These are phyloP conservation scores for Diaporthe longicolla DNA, from an alignment of 2,329 filamentous ascomycete genomes.

Conservation along the genomic window DNA sequence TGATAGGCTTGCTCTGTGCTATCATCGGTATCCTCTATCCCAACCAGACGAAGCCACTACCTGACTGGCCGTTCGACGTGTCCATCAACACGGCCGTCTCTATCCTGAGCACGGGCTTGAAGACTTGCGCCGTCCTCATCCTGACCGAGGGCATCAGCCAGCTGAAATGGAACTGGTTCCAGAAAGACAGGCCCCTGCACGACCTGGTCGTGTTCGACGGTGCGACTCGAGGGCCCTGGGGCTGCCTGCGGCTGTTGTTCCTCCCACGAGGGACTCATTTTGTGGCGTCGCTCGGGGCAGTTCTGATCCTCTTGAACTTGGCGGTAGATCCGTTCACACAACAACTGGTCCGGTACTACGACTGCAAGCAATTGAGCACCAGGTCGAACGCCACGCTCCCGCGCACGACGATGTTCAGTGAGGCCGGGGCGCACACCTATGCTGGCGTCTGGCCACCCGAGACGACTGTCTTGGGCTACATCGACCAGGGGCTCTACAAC, in stretches of 20 bases:
- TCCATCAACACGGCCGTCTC: constrained; percentile 25
- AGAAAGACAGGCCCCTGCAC: constrained; percentile 7
- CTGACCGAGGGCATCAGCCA: constrained; percentile 18
- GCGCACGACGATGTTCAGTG: neutral
- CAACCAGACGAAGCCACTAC: constrained; percentile 20
- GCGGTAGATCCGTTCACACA: constrained; percentile 19
- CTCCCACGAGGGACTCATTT: constrained; percentile 3
- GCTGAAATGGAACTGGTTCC: constrained; percentile 16
- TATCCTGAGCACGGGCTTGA: constrained; percentile 8
- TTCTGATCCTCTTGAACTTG: constrained; percentile 7
- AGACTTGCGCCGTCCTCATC: constrained; percentile 14
- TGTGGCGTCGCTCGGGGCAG: constrained; percentile 3
- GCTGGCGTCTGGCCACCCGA: constrained; percentile 3
- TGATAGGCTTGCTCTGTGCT: constrained; percentile 5
- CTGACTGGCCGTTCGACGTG: constrained; percentile 22
- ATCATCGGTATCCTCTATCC: constrained; percentile 21
- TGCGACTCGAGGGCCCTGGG: constrained; percentile 8
- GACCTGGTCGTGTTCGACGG: constrained; percentile 18
- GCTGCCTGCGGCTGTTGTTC: constrained; percentile 17
- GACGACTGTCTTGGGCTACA: constrained; percentile 16
- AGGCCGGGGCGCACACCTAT: constrained; percentile 5
- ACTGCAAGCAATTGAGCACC: constrained; percentile 7
- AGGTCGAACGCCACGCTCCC: neutral
- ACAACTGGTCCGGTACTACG: constrained; percentile 14
- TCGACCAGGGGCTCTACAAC: constrained; percentile 23